Evolutionary conservation across 2,329 filamentous ascomycete genomes (phyloP), one percentile per base, ranked within the genome.

Genomic region (Diplodia seriata): DNA sequence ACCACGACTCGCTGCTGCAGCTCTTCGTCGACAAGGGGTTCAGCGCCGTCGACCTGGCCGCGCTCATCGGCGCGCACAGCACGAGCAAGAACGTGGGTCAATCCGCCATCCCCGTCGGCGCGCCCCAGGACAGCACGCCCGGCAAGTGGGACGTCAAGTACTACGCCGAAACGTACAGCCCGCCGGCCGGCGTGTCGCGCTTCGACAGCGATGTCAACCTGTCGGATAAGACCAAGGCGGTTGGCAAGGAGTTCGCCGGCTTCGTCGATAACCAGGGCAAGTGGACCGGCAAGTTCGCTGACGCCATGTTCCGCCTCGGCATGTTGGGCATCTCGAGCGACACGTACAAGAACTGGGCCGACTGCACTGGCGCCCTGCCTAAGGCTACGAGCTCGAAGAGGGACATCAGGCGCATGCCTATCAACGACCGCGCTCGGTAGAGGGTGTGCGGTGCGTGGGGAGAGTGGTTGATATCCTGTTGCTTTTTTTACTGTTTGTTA

Each of bases 21-120:
- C 77, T 85, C 6, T 87, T 86, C 74, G 68, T 72, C 36, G 80
- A 79, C 70, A 86, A 87, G 76, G 84, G 84, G 1, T 83, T 87
- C 75, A 76, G 75, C 12, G 76, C 84, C 1, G 74, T 76, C 43
- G 85, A 86, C 64, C 79, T 87, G 5, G 82, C 84, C 1, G 85
- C 86, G 1, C 81, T 87, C 1, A 71, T 87, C 3, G 86, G 86
- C 66, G 85, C 86, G 0, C 86, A 88, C 73, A 81, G 82, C 3
- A 77, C 81, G 11, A 80, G 82, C 14, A 80, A 77, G 69, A 33
- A 43, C 40, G n/a, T 67, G 14, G 54, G 51, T 3, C 84, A 87
- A 71, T 78, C 77, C 61, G 81, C 81, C 68, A 79, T 83, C 66
- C 80, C 85, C 70, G 74, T 76, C 9, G 80, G 78, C 55, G 74